Conservation (phyloP, 2,329 filamentous ascomycete species). For the Aspergillus sp. region DNA sequence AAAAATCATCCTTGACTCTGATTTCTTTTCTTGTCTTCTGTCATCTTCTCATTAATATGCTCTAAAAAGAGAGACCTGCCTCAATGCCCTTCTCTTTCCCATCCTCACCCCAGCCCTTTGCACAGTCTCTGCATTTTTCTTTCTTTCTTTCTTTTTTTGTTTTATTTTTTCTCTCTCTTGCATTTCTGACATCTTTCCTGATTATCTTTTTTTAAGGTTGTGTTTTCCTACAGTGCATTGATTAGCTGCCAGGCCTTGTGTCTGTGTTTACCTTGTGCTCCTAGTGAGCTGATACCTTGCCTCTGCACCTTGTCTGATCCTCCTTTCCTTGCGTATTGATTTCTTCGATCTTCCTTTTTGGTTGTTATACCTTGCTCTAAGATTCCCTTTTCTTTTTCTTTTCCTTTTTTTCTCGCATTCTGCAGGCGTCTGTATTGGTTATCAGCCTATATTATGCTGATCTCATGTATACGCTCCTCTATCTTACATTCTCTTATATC, state of each 20-base stretch:
- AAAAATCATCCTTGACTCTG: constrained; percentile 6
- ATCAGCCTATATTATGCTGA: constrained; percentile 24
- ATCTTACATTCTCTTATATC: constrained; percentile 13
- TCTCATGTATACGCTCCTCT: constrained; percentile 21
- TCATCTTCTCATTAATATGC: constrained; percentile 1
- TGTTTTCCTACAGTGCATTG: constrained; percentile 6
- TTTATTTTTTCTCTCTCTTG: background rate
- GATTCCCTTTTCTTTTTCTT: constrained; percentile 4
- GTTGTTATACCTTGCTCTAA: background rate
- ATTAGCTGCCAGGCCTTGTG: constrained; percentile 3
- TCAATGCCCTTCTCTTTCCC: background rate
- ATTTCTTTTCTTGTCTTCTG: constrained; percentile 8
- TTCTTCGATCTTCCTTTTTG: constrained; percentile 17
- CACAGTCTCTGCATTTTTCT: background rate
- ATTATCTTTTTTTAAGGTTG: constrained; percentile 4
- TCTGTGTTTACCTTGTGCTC: constrained; percentile 10
- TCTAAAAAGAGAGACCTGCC: constrained; percentile 5
- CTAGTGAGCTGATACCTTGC: constrained; percentile 18
- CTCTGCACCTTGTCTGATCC: constrained; percentile 1
- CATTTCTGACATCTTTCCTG: constrained; percentile 1
- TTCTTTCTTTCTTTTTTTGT: background rate
- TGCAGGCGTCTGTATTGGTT: constrained; percentile 30
- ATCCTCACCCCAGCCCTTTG: background rate
- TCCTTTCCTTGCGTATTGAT: constrained; percentile 6
- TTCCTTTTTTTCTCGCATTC: constrained; percentile 24